phyloP scores from a whole-genome alignment of 495 filamentous ascomycete species.

The Penicillium mononematosum region DNA sequence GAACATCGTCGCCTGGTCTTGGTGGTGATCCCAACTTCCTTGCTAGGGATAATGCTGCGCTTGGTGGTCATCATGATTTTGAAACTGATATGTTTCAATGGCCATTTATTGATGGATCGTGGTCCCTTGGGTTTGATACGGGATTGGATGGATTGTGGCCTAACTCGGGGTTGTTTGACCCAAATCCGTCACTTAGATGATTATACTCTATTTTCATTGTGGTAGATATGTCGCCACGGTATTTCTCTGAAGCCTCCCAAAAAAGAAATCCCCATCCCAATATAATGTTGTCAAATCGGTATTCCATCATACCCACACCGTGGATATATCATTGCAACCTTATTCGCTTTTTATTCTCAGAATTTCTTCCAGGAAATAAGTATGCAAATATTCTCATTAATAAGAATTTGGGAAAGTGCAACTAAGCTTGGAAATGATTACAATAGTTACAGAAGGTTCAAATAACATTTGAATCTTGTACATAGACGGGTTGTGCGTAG shows the following conservation, averaged over 20 bases:
- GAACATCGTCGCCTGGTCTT: conserved; percentile 8
- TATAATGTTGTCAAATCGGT: not conserved
- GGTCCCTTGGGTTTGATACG: conserved; percentile 42
- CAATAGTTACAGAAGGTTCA: too few relatives aligned
- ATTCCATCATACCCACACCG: not conserved
- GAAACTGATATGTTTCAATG: conserved; percentile 47
- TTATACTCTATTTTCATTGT: too few relatives aligned
- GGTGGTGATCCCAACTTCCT: conserved; percentile 14
- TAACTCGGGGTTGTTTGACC: conserved; percentile 31
- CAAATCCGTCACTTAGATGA: conserved; percentile 20
- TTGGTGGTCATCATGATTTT: conserved; percentile 27
- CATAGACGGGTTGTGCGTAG: too few relatives aligned
- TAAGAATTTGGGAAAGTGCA: not conserved
- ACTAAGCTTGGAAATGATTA: not conserved
- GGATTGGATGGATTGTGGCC: conserved; percentile 38
- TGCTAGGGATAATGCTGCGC: conserved; percentile 12
- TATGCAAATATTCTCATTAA: not conserved
- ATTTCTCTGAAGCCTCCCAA: not conserved
- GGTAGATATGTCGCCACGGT: not conserved
- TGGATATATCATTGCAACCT: not conserved
- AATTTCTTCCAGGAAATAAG: not conserved
- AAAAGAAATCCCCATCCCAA: too few relatives aligned
- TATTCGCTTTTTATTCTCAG: fast-evolving
- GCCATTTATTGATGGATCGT: conserved; percentile 46
- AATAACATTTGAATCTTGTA: too few relatives aligned